A percentile compares a stretch with the other conserved stretches of the same genome.
Conservation (phyloP, 2,329 filamentous ascomycete genomes). For the Drechslerella stenobrocha region DNA sequence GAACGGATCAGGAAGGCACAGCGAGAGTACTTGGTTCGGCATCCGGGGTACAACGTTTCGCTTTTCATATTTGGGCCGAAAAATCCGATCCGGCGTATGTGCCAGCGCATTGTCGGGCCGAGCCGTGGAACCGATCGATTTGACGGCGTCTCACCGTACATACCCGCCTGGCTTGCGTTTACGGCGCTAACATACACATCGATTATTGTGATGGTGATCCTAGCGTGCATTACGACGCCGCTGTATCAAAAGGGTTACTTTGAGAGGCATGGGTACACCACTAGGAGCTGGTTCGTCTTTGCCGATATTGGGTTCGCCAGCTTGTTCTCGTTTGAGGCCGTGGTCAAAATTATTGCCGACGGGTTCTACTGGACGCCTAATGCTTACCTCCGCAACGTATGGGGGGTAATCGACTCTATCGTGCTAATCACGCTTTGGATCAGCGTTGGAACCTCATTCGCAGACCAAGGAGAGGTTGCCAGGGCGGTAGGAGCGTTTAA, state of each 20-base stretch:
- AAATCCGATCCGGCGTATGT: slow-evolving; percentile 77
- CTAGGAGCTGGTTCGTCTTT: slow-evolving; percentile 90
- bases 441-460: slow-evolving; percentile 81
- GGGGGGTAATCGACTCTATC: slow-evolving; percentile 92
- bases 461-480: slow-evolving; percentile 80
- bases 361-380: slow-evolving; percentile 96
- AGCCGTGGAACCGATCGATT: slow-evolving; percentile 83
- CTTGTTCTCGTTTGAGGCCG: slow-evolving; percentile 80
- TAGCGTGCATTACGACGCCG: slow-evolving; percentile 92
- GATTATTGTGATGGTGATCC: slow-evolving; percentile 95
- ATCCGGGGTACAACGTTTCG: slow-evolving; percentile 90
- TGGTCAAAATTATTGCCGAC: slow-evolving; percentile 92
- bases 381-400: slow-evolving; percentile 92
- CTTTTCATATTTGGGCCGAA: slow-evolving; percentile 80
- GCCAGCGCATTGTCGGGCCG: slow-evolving; percentile 87
- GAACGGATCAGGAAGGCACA: slow-evolving; percentile 84
- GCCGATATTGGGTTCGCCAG: slow-evolving; percentile 86
- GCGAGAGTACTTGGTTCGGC: slow-evolving; percentile 80
- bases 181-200: slow-evolving; percentile 91
- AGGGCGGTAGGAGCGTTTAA: slow-evolving; percentile 95
- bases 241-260: slow-evolving; percentile 91
- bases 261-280: slow-evolving; percentile 62
- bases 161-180: slow-evolving; percentile 86
- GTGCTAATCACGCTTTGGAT: slow-evolving; percentile 94
- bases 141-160: slow-evolving; percentile 86